Percentiles rank a stretch among this genome's conserved stretches.
Conservation (phyloP, 1,139 yeast genomes). For the Sugiyamaella novakii region DNA sequence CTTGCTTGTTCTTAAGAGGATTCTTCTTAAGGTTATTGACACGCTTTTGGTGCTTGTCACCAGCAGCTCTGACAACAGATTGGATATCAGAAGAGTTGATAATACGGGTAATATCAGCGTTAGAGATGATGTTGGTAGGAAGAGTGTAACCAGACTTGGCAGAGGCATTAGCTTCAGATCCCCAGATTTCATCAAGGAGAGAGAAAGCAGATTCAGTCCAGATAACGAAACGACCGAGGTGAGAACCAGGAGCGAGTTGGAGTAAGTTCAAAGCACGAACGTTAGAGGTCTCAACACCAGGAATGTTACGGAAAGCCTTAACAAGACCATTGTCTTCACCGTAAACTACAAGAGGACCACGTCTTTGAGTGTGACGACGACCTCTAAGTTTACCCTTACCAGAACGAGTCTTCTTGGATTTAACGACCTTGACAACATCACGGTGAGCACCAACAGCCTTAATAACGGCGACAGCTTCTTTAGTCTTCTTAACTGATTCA, state of each 20-base stretch:
- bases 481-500: constrained; percentile 94
- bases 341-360: constrained; percentile 99
- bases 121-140: constrained; percentile 92
- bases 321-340: constrained; percentile 96
- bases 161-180: constrained; percentile 83
- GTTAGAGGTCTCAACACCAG: constrained; percentile 98
- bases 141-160: constrained; percentile 88
- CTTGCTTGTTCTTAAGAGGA: constrained; percentile 99
- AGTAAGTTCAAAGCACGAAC: constrained; percentile 93
- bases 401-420: constrained; percentile 98
- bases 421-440: constrained; percentile 96
- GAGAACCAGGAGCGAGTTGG: constrained; percentile 99
- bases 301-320: constrained; percentile 99
- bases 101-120: constrained; percentile 95
- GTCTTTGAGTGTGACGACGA: constrained; percentile 99
- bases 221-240: constrained; percentile 98
- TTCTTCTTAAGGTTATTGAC: constrained; percentile 97
- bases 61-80: constrained; percentile 96
- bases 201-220: constrained; percentile 99
- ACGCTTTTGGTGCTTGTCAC: constrained; percentile 91
- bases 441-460: constrained; percentile 99
- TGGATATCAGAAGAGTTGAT: constrained; percentile 99
- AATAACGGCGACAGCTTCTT: constrained; percentile 97
- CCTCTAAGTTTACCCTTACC: constrained; percentile 99
- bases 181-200: constrained; percentile 96